A percentile compares a stretch with the other conserved stretches of the same genome.
These are phyloP conservation scores for Exophiala lecanii-corni DNA, from an alignment of 2,329 filamentous ascomycete species.

Conservation along the genomic window DNA sequence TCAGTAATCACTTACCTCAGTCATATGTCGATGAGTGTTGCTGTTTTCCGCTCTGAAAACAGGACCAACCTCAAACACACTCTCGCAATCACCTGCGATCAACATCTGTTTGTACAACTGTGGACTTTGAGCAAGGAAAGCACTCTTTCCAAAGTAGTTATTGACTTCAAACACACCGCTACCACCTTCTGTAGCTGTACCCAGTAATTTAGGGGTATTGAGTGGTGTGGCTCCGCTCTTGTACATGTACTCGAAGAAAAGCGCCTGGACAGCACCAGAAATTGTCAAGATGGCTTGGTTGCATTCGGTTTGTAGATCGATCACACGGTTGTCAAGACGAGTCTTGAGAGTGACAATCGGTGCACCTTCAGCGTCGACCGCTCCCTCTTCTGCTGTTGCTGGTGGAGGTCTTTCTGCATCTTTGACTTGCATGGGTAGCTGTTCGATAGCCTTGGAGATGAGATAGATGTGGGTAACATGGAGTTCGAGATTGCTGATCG, in stretches of 20 bases:
- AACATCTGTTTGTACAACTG: slow-evolving; percentile 67
- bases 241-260: slow-evolving; percentile 77
- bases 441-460: slow-evolving; percentile 59
- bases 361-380: slow-evolving; percentile 48
- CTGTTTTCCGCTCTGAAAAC: slow-evolving; percentile 66
- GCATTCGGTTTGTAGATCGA: slow-evolving; percentile 86
- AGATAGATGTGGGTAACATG: slow-evolving; percentile 83
- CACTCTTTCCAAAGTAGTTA: slow-evolving; percentile 81
- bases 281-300: slow-evolving; percentile 82
- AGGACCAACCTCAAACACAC: slow-evolving; percentile 61
- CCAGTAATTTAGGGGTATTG: slow-evolving; percentile 84
- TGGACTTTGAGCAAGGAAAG: slow-evolving; percentile 62
- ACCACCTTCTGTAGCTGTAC: slow-evolving; percentile 86
- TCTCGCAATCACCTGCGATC: slow-evolving; percentile 59
- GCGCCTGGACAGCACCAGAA: slow-evolving; percentile 59
- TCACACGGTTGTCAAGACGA: slow-evolving; percentile 82
- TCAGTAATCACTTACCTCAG: slow-evolving; percentile 48
- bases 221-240: slow-evolving; percentile 73
- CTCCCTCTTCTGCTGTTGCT: slow-evolving; percentile 42
- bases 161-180: slow-evolving; percentile 79
- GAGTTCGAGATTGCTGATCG: slow-evolving; percentile 74
- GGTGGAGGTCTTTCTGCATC: slow-evolving; percentile 48
- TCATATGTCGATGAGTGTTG: slow-evolving; percentile 63
- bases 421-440: slow-evolving; percentile 57
- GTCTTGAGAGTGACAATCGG: slow-evolving; percentile 78